phyloP scores from a whole-genome alignment of 306 rosid genomes.

The Echinosophora koreensis region DNA sequence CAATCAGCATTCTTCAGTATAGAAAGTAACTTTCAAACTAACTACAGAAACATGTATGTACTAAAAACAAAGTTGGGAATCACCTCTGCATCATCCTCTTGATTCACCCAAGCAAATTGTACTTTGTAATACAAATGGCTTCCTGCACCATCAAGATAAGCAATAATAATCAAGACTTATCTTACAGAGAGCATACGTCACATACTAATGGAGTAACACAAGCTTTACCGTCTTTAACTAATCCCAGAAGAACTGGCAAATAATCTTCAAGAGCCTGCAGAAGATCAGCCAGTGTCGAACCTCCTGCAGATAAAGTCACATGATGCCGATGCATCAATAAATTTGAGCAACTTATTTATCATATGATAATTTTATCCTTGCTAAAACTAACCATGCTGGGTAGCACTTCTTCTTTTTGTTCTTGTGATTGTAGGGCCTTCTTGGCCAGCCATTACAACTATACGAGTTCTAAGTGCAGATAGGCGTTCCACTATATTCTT shows the following conservation, averaged over 20 bases:
- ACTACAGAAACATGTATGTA: constrained; percentile 28
- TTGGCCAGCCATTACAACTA: constrained; percentile 95
- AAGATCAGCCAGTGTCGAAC: constrained; percentile 90
- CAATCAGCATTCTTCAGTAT: constrained; percentile 39
- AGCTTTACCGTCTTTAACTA: constrained; percentile 88
- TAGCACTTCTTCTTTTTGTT: constrained; percentile 81
- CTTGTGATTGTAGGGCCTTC: constrained; percentile 94
- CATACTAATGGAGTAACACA: constrained; percentile 28
- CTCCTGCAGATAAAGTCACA: constrained; percentile 68
- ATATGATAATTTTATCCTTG: constrained; percentile 33
- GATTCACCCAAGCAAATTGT: constrained; percentile 90
- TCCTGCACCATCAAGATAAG: constrained; percentile 65
- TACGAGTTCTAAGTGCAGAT: constrained; percentile 88
- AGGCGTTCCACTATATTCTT: constrained; percentile 84
- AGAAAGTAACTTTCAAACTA: constrained; percentile 42
- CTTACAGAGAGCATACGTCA: constrained; percentile 41
- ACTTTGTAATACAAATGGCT: constrained; percentile 91
- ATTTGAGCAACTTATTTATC: constrained; percentile 20
- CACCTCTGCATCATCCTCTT: constrained; percentile 96
- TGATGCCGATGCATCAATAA: constrained; percentile 49
- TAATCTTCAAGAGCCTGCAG: constrained; percentile 92
- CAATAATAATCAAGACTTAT: constrained; percentile 38
- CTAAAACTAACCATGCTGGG: constrained; percentile 85
- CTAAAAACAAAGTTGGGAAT: background rate
- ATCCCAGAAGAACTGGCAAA: constrained; percentile 91